Evolutionary conservation across 2,329 filamentous ascomycete genomes (phyloP).

Genomic region (Ophiosphaerella herpotricha): DNA sequence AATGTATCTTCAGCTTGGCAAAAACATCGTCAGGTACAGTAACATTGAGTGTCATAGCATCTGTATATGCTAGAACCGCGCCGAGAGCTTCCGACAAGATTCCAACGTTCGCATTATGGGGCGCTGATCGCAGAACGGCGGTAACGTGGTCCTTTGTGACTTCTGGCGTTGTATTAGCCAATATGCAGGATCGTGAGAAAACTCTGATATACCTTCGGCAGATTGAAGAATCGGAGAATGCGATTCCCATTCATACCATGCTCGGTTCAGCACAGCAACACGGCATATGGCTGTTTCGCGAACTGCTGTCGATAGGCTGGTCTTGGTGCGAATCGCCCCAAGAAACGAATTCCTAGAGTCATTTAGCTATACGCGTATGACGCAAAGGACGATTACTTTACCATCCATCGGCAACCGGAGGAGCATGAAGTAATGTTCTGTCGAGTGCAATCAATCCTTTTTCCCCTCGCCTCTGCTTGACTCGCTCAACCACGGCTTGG

Average conservation of each 20-base stretch:
- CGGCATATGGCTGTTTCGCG: constrained; percentile 81
- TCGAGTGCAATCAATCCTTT: constrained; percentile 59
- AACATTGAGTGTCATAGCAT: constrained; percentile 81
- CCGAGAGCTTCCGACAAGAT: constrained; percentile 64
- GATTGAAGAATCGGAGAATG: constrained; percentile 68
- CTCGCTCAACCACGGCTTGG: constrained; percentile 55
- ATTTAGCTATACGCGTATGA: not conserved
- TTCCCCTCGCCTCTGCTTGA: constrained; percentile 57
- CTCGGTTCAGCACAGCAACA: constrained; percentile 77
- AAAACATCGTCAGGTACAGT: constrained; percentile 72
- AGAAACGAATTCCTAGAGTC: constrained; percentile 57
- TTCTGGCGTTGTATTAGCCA: constrained; percentile 48
- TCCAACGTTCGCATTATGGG: constrained; percentile 8
- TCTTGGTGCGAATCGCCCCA: constrained; percentile 59
- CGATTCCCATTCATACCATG: constrained; percentile 84
- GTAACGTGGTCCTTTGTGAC: constrained; percentile 58
- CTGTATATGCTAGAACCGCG: constrained; percentile 73
- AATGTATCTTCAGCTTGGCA: constrained; percentile 62
- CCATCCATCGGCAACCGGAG: constrained; percentile 62
- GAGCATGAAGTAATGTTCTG: constrained; percentile 59
- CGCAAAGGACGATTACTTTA: constrained; percentile 14
- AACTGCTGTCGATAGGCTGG: constrained; percentile 56
- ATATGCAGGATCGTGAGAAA: not conserved
- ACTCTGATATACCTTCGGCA: constrained; percentile 7
- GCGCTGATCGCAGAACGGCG: constrained; percentile 28